Conservation (phyloP, 129 eudicot species). For the Saussurea involucrata region DNA sequence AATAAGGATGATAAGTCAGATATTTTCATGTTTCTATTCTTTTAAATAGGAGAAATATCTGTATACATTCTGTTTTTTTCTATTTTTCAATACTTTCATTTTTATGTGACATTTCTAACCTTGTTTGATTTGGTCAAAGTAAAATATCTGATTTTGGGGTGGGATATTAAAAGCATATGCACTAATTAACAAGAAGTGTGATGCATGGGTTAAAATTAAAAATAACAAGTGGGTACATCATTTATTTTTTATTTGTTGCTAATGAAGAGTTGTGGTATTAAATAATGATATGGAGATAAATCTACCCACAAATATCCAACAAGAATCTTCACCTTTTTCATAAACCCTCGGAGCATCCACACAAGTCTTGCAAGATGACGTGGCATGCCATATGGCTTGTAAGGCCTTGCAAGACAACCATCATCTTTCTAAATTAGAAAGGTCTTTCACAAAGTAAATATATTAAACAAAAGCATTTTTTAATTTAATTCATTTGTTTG, state of each 20-base stretch:
- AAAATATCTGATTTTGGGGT: background rate
- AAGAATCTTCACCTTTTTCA: constrained; percentile 22
- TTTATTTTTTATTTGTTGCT: constrained; percentile 16
- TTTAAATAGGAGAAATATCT: background rate
- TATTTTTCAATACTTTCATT: no score
- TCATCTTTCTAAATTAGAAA: no score
- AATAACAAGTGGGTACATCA: constrained; percentile 13
- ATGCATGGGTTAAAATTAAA: constrained; percentile 11
- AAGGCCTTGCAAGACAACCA: no score
- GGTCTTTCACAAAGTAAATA: no score
- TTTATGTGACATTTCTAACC: no score
- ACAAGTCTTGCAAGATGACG: no score
- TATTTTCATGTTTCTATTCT: no score
- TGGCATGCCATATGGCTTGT: no score
- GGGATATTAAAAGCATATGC: background rate
- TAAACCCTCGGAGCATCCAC: no score
- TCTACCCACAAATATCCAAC: constrained; percentile 29
- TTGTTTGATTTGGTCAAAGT: background rate
- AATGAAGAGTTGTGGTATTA: constrained; percentile 18
- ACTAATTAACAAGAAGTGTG: constrained; percentile 17
- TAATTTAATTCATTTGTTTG: no score
- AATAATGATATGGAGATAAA: constrained; percentile 21
- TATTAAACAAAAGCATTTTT: no score
- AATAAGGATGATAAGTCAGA: background rate
- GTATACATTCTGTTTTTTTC: no score